Base-by-base conservation (phyloP, 2,329 filamentous ascomycete genomes). In the Fusarium aywerte region DNA sequence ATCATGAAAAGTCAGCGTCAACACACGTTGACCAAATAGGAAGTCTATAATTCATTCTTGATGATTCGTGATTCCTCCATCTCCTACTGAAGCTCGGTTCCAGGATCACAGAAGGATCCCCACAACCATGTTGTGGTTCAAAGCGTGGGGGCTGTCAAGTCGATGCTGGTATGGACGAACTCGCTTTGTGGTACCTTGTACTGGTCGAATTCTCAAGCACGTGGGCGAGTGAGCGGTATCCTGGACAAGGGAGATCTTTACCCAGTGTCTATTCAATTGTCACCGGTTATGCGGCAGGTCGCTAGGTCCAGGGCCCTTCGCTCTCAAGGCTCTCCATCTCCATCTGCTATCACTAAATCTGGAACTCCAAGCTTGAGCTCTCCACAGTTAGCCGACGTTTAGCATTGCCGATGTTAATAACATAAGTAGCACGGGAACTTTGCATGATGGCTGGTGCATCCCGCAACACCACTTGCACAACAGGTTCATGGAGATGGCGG, bases 391-490 rank as follows among this genome's bases (percentile, higher is more conserved):
- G 53, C 49, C 51, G 54, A 65, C 20, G 31, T 42, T 55, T 39
- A 33, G 55, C 36, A 53, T 44, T 55, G 35, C 51, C 39, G 48
- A 56, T 49, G 49, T 64, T 35, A 35, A 39, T 16, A 21, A 31
- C 18, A 20, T 20, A n/a, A 47, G 31, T 27, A 51, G 20, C n/a
- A 56, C 38, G 39, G 20, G 25, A 43, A 49, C 20, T 25, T 29
- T 23, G 43, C 32, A 62, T 48, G 56, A 56, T 27, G 27, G 9
- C 27, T 27, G 27, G 11, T 48, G 58, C 35, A 58, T 48, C 52
- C 48, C 38, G 21, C 48, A 50, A 55, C 52, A 70, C 62, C 50
- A 61, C 67, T 72, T 69, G 70, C 67, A 67, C 67, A 67, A 72
- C 62, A 70, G 39, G 32, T 52, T 23, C 13, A 21, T 58, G 20